phyloP scores from a whole-genome alignment of 179 eudicot genomes.

The Silene noctiflora region DNA sequence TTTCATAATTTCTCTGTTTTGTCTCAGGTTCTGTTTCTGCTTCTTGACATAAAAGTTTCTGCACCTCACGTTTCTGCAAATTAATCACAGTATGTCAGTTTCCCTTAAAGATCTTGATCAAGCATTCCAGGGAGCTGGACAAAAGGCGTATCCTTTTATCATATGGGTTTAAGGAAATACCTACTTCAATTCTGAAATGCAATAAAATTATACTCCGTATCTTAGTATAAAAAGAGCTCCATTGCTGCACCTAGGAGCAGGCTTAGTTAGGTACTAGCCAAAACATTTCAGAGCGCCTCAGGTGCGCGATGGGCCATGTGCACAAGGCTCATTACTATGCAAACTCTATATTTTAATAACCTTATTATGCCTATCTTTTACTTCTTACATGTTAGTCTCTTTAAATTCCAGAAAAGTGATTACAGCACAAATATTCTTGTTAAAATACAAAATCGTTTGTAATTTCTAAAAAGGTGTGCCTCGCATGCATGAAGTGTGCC shows the following conservation, averaged over 20 bases:
- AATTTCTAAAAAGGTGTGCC: no score
- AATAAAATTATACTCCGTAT: background rate
- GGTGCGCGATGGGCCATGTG: background rate
- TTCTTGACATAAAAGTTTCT: slow-evolving; percentile 23
- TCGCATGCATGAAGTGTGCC: no score
- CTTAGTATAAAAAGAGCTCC: background rate
- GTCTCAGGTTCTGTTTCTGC: slow-evolving; percentile 26
- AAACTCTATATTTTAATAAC: no score
- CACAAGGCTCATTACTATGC: no score
- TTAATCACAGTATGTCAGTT: slow-evolving; percentile 55
- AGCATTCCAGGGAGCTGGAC: slow-evolving; percentile 92
- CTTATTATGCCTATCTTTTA: no score
- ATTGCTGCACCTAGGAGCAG: background rate
- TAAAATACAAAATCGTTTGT: no score
- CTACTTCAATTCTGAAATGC: background rate
- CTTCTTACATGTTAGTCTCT: background rate
- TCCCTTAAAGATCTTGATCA: slow-evolving; percentile 83
- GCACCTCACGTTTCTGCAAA: slow-evolving; percentile 12
- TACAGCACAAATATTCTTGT: no score
- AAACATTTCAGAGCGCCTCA: background rate
- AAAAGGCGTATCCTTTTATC: slow-evolving; percentile 91
- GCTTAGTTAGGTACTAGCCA: background rate
- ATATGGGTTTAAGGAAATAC: background rate
- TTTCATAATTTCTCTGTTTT: slow-evolving; percentile 13
- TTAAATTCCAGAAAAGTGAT: background rate